phyloP scores from a whole-genome alignment of 2,329 filamentous ascomycete genomes.

The Zasmidium cellare region DNA sequence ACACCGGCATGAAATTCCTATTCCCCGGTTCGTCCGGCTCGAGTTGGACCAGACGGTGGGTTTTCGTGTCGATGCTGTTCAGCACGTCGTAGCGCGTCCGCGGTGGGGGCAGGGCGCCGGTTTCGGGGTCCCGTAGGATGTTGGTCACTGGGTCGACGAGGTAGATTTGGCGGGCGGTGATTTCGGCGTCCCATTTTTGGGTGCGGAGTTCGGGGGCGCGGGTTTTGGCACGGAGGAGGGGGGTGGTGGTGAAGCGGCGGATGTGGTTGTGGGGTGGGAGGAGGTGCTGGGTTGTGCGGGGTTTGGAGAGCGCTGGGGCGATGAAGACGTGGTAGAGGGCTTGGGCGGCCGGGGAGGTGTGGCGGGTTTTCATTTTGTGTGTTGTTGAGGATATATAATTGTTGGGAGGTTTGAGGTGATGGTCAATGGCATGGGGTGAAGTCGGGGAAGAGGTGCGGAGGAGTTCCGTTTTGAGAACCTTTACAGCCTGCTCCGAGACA shows the following conservation, averaged over 20 bases:
- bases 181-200: slow-evolving; percentile 50
- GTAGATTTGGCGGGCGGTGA: slow-evolving; percentile 45
- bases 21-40: slow-evolving; percentile 27
- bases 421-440: not conserved
- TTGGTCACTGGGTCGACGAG: slow-evolving; percentile 43
- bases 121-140: slow-evolving; percentile 32
- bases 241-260: slow-evolving; percentile 29
- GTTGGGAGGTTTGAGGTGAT: not conserved
- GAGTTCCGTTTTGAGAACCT: not conserved
- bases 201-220: slow-evolving; percentile 41
- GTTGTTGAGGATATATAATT: not conserved
- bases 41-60: slow-evolving; percentile 54
- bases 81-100: slow-evolving; percentile 41
- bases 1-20: slow-evolving; percentile 60
- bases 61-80: slow-evolving; percentile 48
- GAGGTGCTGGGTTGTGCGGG: slow-evolving; percentile 24
- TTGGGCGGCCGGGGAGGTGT: slow-evolving; percentile 24
- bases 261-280: slow-evolving; percentile 7
- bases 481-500: not conserved
- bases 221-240: slow-evolving; percentile 30
- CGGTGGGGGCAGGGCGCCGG: slow-evolving; percentile 7
- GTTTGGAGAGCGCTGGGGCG: slow-evolving; percentile 31
- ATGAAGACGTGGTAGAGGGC: slow-evolving; percentile 49
- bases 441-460: not conserved
- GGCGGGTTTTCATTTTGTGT: slow-evolving; percentile 15